Percentiles rank a stretch among this genome's conserved stretches.
Evolutionary conservation across 2,329 filamentous ascomycete genomes (phyloP).

Genomic region (Sporothrix pseudoabietina): DNA sequence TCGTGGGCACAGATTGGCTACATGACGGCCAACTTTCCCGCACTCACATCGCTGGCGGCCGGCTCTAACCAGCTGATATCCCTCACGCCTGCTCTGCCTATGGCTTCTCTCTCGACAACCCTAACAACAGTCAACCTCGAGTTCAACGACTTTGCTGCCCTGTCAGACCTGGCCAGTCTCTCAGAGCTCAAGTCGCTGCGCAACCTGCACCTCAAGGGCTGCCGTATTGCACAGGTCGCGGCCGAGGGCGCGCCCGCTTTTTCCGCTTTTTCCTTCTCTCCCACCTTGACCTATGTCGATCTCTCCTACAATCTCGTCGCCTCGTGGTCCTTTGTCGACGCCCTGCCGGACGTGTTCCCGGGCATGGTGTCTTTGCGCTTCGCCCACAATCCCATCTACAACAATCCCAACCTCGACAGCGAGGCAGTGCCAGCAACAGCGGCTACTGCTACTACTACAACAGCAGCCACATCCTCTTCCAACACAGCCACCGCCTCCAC

Average conservation of each 20-base stretch:
- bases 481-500: constrained; percentile 44
- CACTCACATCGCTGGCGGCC: constrained; percentile 54
- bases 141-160: constrained; percentile 66
- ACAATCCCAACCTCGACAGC: constrained; percentile 48
- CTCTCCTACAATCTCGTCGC: constrained; percentile 71
- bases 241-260: background rate
- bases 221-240: constrained; percentile 59
- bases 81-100: constrained; percentile 49
- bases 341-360: constrained; percentile 68
- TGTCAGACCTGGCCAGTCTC: constrained; percentile 61
- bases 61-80: constrained; percentile 60
- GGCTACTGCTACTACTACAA: background rate
- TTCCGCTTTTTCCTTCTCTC: constrained; percentile 36
- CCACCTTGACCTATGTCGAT: constrained; percentile 65
- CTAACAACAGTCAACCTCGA: constrained; percentile 69
- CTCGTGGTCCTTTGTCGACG: constrained; percentile 74
- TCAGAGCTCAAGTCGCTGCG: constrained; percentile 54
- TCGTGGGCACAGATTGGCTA: constrained; percentile 65
- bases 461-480: constrained; percentile 7
- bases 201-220: constrained; percentile 73
- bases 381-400: constrained; percentile 82
- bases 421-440: constrained; percentile 32
- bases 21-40: constrained; percentile 56
- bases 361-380: constrained; percentile 74
- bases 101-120: constrained; percentile 50